Base-by-base conservation (phyloP, 2,329 filamentous ascomycete genomes). In the Trichoderma sp. region DNA sequence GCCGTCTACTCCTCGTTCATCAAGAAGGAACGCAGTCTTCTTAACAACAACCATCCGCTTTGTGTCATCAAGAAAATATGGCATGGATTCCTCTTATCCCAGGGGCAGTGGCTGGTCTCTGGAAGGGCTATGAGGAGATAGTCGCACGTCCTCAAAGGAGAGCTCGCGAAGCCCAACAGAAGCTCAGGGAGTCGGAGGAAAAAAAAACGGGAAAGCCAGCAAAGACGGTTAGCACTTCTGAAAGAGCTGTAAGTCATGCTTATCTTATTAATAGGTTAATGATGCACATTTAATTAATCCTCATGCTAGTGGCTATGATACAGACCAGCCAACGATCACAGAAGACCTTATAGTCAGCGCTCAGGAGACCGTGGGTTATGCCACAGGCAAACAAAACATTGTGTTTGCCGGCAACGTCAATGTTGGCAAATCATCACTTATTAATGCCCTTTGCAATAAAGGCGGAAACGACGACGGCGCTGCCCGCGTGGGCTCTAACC, bases 251-350 rank as follows among this genome's bases (percentile, higher is more conserved):
- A 6, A 60, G 57, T 7, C 28, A 0, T 21, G 47, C 1, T n/a
- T 6, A 3, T 58, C 15, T 8, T 21, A 4, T 6, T 0, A 12
- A 1, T 1, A 3, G 1, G 26, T n/a, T n/a, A 3, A n/a, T 12
- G 2, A 4, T 21, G 15, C 3, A 18, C 1, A 2, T 9, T 14
- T 0, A 28, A 18, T 9, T 57, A 28, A 56, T 14, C 7, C 2
- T 18, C 56, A 30, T 32, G 18, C 9, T 6, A 60, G 57, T 6
- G 57, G 57, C 4, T 60, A 32, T 14, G 7, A 32, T 3, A 1
- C 15, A 6, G 57, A 34, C 9, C 18, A 32, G 57, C 57, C 57
- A 15, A 4, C 5, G 14, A 21, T 60, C 14, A 60, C 57, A 9
- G 0, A 6, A 6, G 28, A 60, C 1, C 9, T 32, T 28, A 32